Evolutionary conservation across 176 grass and related monocot species (phyloP), one percentile per base, ranked within the genome.

Genomic region (Leersia perrieri): DNA sequence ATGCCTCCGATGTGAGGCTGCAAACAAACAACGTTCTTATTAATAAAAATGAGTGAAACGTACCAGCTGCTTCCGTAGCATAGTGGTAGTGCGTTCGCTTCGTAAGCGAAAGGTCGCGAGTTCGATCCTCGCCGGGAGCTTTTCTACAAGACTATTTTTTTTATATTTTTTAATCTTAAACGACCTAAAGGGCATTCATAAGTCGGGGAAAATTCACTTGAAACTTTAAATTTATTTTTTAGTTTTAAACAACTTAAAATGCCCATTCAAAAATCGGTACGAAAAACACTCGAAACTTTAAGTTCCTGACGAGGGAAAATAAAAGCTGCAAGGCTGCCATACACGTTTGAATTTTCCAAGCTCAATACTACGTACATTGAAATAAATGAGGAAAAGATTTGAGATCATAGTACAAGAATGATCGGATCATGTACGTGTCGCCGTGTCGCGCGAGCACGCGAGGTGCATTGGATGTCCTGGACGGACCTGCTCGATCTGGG

Each of bases 101-200:
- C 88, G 90, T 97, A 97, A 97, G 88, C 86, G 83, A 93, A 93
- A 97, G 90, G 94, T 85, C 90, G 88, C 83, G 88, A 91, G 88
- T 97, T 97, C 91, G 83, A 93, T 89, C 80, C 94, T 93, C 85
- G 88, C 90, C 83, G 88, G 94, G 84, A 93, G 86, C 90, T 92
- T 45, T 3, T 6, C 16, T 44, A 5, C 0, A 6, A 5, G 18
- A 41, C n/a, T n/a, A 12, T 12, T 11, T 1, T 1, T 41, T 41
- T 1, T 11, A 41, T 42, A 40, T 12, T 15, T 44, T 1, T 44
- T 44, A 13, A 0, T 44, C n/a, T 44, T 15, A 3, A 14, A 44
- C 41, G 41, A 44, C 15, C 40, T 42, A 42, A 42, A 40, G 11
- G 11, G 11, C 41, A 44, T 14, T 14, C 41, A 44, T 44, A 44